A percentile compares a stretch with the other conserved stretches of the same genome.
These are phyloP conservation scores for Rhododendron molle DNA, from an alignment of 148 eudicot species.

Conservation along the genomic window DNA sequence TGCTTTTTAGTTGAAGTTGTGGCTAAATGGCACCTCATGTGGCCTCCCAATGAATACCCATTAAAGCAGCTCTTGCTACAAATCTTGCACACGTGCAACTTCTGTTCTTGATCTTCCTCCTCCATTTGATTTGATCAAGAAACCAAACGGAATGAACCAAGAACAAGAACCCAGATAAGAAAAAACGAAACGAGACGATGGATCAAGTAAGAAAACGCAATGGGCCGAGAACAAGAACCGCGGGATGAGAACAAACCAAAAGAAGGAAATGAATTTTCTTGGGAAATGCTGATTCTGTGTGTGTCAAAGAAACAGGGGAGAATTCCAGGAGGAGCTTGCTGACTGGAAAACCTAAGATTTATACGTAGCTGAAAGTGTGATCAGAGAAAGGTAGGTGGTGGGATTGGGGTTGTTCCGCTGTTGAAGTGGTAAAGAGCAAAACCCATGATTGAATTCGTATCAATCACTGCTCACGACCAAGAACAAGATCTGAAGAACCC, in stretches of 20 bases:
- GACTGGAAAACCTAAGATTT: not conserved
- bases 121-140: slow-evolving; percentile 25
- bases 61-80: slow-evolving; percentile 31
- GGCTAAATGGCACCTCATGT: slow-evolving; percentile 36
- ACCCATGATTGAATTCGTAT: not conserved
- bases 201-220: not conserved
- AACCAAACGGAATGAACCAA: not conserved
- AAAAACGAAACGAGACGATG: not conserved
- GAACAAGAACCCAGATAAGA: slow-evolving; percentile 17
- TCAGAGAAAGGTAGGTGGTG: not conserved
- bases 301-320: not conserved
- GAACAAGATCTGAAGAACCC: slow-evolving; percentile 14
- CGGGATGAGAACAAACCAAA: not conserved
- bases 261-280: not conserved
- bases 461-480: not conserved
- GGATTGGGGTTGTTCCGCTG: not conserved
- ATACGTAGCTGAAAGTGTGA: not conserved
- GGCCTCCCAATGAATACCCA: slow-evolving; percentile 42
- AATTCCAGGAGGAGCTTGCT: too few relatives aligned
- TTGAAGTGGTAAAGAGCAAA: not conserved
- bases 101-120: slow-evolving; percentile 24
- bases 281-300: not conserved
- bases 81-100: slow-evolving; percentile 31
- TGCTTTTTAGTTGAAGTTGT: slow-evolving; percentile 19
- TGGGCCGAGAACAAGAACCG: not conserved